Base-by-base conservation (phyloP, 176 grass and related monocot genomes). In the Carex parvula region DNA sequence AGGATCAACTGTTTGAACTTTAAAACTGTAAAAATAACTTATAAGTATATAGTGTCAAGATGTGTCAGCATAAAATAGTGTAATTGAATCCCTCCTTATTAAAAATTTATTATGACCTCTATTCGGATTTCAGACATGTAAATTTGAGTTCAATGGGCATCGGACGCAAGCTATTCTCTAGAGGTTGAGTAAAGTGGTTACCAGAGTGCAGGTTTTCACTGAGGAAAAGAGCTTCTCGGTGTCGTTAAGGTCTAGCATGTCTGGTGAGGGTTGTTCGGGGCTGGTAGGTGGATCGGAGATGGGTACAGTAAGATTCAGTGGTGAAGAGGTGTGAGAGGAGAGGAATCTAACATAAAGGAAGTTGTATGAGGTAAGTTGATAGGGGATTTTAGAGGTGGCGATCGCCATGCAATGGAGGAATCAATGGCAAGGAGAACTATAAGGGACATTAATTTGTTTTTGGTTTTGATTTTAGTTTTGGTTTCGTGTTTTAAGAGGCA, bases 171-270 rank as follows among this genome's bases (percentile, higher is more conserved):
- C 24, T 24, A 0, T 24, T 24, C 24, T 24, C 24, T 24, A 89
- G 29, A 98, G 91, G 72, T 85, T 90, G 5, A 87, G 75, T 12
- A 98, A 66, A 35, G 92, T 90, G 68, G 86, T 83, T 65, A 87
- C 87, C 39, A 95, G 89, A 30, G 88, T 57, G 41, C 86, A 15
- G 41, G 88, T 81, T 18, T 44, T 86, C 77, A 90, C 88, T 6
- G 90, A 87, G 42, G 83, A 87, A 91, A 94, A 95, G 16, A 95
- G 84, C 61, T 88, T 60, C 74, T 21, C 82, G 14, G 95, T 91
- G 82, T 98, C 90, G 26, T 83, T 18, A 5, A 93, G 86, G 75
- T 92, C 84, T 21, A 94, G 60, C 60, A 15, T 15, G 30, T 13
- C 33, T 1, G 61, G 3, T 48, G 77, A 8, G 16, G 66, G 9